Evolutionary conservation across 2,329 filamentous ascomycete genomes (phyloP).

Genomic region (Trichoderma sp.): DNA sequence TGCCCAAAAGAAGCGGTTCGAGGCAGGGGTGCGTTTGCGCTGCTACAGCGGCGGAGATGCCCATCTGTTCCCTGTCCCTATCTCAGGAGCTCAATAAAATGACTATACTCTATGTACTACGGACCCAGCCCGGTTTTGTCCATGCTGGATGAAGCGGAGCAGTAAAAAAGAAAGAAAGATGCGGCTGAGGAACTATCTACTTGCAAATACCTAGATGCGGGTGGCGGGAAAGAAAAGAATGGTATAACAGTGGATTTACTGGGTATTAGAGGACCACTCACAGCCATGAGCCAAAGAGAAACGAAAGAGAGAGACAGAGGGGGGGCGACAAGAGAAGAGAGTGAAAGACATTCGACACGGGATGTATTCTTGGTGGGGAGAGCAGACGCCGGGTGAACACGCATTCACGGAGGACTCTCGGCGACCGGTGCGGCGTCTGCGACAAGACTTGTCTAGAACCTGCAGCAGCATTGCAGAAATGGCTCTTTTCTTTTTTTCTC

Average conservation of each 20-base stretch:
- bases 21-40: not conserved
- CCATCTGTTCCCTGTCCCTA: not conserved
- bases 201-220: not conserved
- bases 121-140: too few species aligned
- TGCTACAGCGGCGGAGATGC: not conserved
- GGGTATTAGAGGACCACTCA: not conserved
- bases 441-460: slow-evolving; percentile 1
- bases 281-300: not conserved
- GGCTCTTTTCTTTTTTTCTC: not conserved
- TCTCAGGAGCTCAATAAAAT: not conserved
- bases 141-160: not conserved
- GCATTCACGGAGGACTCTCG: slow-evolving; percentile 8
- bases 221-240: not conserved
- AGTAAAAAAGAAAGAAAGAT: slow-evolving; percentile 8
- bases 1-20: not conserved
- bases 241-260: not conserved
- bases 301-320: not conserved
- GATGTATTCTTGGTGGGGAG: not conserved
- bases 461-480: slow-evolving; percentile 5
- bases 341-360: slow-evolving; percentile 10
- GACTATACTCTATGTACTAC: too few species aligned
- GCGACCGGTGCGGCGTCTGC: not conserved
- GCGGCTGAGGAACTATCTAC: slow-evolving; percentile 7
- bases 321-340: not conserved
- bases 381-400: not conserved